A percentile compares a stretch with the other conserved stretches of the same genome.
Conservation (phyloP, 805 yeast genomes). For the Komagataella pastoris region DNA sequence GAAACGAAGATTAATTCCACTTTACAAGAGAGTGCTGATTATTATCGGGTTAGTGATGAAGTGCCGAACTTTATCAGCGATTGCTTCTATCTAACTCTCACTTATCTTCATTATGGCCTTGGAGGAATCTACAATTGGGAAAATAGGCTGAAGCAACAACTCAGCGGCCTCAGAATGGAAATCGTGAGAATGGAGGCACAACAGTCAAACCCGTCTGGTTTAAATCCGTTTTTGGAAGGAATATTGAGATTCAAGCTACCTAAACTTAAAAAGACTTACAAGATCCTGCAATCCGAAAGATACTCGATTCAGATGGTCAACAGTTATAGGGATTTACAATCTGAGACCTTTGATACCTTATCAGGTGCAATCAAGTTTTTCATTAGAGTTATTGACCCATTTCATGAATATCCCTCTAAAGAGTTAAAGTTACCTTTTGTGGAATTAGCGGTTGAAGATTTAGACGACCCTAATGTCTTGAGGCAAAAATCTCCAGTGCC, state of each 20-base stretch:
- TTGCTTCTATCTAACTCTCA: conserved; percentile 67
- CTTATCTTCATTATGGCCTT: conserved; percentile 78
- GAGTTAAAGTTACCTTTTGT: conserved; percentile 43
- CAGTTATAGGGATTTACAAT: conserved; percentile 39
- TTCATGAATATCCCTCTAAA: conserved; percentile 43
- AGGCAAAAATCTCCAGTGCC: conserved; percentile 57
- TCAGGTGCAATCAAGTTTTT: conserved; percentile 67
- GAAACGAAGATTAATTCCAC: conserved; percentile 81
- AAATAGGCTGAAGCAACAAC: conserved; percentile 41
- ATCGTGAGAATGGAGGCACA: conserved; percentile 17
- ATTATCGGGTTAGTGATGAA: conserved; percentile 26
- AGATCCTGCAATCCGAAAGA: conserved; percentile 26
- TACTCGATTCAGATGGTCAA: conserved; percentile 55
- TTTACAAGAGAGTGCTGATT: conserved; percentile 50
- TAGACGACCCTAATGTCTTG: conserved; percentile 63
- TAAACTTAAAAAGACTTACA: conserved; percentile 20
- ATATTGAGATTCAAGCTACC: conserved; percentile 13
- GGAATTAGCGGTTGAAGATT: conserved; percentile 47
- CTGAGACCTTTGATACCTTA: conserved; percentile 63
- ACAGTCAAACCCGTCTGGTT: conserved; percentile 7
- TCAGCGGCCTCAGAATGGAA: conserved; percentile 25
- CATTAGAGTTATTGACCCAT: conserved; percentile 60
- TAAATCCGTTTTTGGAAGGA: conserved; percentile 16
- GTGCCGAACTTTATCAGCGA: conserved; percentile 75
- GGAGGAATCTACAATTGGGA: conserved; percentile 61